A percentile compares a stretch with the other conserved stretches of the same genome.
phyloP scores from a whole-genome alignment of 257 asterid species.

The Nicotiana paniculata region DNA sequence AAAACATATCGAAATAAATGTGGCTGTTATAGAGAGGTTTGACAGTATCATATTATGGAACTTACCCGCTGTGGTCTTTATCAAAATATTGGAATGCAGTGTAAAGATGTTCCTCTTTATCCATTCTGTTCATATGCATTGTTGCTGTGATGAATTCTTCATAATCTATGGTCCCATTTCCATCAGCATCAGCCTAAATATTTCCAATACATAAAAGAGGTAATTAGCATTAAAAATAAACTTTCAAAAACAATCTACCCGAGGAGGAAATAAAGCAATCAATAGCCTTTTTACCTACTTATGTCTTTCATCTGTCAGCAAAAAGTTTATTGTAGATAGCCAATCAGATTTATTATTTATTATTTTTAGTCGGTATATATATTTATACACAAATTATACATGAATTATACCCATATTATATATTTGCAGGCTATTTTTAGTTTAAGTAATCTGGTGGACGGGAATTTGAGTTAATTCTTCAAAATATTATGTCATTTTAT shows the following conservation, averaged over 20 bases:
- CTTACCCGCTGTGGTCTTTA: slow-evolving; percentile 89
- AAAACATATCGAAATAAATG: too few relatives aligned
- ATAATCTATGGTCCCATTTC: slow-evolving; percentile 87
- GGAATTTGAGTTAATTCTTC: background rate
- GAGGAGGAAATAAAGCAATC: too few relatives aligned
- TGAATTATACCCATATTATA: too few relatives aligned
- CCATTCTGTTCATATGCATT: slow-evolving; percentile 93
- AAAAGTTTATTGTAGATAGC: too few relatives aligned
- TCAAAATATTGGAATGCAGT: slow-evolving; percentile 95
- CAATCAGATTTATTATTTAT: too few relatives aligned
- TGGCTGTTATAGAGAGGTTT: too few relatives aligned
- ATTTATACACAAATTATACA: too few relatives aligned
- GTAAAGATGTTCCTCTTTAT: slow-evolving; percentile 91
- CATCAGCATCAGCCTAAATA: slow-evolving; percentile 84
- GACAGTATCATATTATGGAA: background rate
- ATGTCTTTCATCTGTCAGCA: too few relatives aligned
- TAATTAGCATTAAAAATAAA: background rate
- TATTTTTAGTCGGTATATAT: too few relatives aligned
- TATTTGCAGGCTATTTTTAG: too few relatives aligned
- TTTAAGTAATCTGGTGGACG: too few relatives aligned
- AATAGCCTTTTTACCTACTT: too few relatives aligned
- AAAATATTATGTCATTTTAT: background rate
- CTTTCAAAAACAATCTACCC: background rate
- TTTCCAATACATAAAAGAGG: background rate
- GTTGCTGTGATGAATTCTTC: slow-evolving; percentile 98